phyloP scores from a whole-genome alignment of 148 eudicot genomes.

The Chenopodium formosanum region DNA sequence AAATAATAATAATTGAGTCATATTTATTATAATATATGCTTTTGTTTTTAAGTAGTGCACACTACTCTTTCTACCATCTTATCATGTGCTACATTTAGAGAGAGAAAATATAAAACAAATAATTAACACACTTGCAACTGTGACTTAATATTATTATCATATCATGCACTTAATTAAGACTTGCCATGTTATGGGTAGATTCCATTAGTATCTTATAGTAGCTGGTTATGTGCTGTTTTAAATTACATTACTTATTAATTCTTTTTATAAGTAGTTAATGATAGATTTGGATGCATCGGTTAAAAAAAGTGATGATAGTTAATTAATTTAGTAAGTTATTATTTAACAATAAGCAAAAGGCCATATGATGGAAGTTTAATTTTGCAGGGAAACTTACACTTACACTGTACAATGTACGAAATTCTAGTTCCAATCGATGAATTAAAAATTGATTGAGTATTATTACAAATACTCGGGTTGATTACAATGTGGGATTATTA shows the following conservation, averaged over 20 bases:
- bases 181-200: slow-evolving; percentile 13
- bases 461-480: not conserved
- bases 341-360: not conserved
- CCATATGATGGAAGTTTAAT: not conserved
- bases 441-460: not conserved
- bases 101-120: not conserved
- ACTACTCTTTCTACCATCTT: slow-evolving; percentile 2
- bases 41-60: slow-evolving; percentile 15
- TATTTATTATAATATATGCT: not conserved
- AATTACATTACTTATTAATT: not conserved
- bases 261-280: not conserved
- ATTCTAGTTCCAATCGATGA: not conserved
- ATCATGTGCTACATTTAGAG: slow-evolving; percentile 7
- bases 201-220: not conserved
- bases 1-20: not conserved
- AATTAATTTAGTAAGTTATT: not conserved
- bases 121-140: not conserved
- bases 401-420: not conserved
- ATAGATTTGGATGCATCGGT: not conserved
- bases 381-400: slow-evolving; percentile 9
- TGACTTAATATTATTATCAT: too few species aligned
- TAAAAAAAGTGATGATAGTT: not conserved
- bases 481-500: not conserved
- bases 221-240: slow-evolving; percentile 18
- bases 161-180: slow-evolving; percentile 10